Base-by-base conservation (phyloP, 805 yeast species). In the Komagataella ulmi region DNA sequence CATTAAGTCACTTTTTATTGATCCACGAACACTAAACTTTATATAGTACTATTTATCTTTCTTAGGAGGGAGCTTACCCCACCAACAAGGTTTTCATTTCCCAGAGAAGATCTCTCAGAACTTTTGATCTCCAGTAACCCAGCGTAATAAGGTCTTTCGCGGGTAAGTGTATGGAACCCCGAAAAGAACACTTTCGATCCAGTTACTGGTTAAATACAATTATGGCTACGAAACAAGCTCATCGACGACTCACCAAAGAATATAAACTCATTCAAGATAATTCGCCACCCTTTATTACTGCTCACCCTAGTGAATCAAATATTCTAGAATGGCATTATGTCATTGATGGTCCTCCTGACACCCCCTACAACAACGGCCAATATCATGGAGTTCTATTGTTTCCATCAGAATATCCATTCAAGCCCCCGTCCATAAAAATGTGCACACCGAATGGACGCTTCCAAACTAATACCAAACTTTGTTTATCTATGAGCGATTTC, bases 291-390 rank as follows among this genome's bases (percentile, higher is more conserved):
- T 90, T 68, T 61, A 81, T 91, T 47, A 70, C 71, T 8, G 97
- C 97, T 19, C 81, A 84, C 54, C 98, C 98, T 4, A 79, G 83
- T 54, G 98, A 93, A 53, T 74, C 78, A 47, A 89, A 93, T 64
- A 85, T 93, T 52, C 70, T 93, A 51, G 95, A 88, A 63, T 90
- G 97, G 96, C 97, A 89, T 65, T 91, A 88, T 63, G 77, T 90
- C 36, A 84, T 91, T 50, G 83, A 88, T 0, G 98, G 98, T 1
- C 97, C 97, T 3, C 89, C 93, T 12, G 83, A 81, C 44, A 86
- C 97, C 1, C 95, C 95, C 3, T 91, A 85, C 65, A 84, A 76
- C 52, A 79, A 78, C 19, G 97, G 97, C 0, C 93, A 88, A 63
- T 89, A 85, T 62, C 96, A 89, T 61, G 97, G 97, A 1, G 76